These are phyloP conservation scores for Sclerotinia minor DNA, from an alignment of 2,329 filamentous ascomycete species.

Conservation along the genomic window DNA sequence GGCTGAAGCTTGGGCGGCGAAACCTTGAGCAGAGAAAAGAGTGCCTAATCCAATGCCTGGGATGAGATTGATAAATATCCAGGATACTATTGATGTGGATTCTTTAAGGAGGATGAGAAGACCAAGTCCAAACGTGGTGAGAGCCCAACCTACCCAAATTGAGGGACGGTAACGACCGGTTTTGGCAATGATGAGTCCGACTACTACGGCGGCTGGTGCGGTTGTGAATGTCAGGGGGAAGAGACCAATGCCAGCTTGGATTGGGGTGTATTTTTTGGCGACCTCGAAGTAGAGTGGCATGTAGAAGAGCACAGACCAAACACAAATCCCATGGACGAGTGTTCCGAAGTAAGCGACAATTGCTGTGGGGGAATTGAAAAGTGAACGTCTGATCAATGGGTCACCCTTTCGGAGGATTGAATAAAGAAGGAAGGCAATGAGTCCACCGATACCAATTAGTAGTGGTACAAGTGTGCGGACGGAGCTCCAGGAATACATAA, in stretches of 20 bases:
- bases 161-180: constrained; percentile 56
- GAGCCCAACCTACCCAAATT: constrained; percentile 57
- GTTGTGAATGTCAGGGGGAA: constrained; percentile 63
- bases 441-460: constrained; percentile 52
- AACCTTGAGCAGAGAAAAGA: constrained; percentile 60
- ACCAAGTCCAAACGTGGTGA: constrained; percentile 60
- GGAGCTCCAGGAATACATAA: constrained; percentile 63
- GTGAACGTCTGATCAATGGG: constrained; percentile 43
- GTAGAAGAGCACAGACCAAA: constrained; percentile 56
- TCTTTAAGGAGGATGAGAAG: constrained; percentile 51
- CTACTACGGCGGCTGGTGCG: constrained; percentile 54
- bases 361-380: constrained; percentile 50
- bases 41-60: constrained; percentile 62
- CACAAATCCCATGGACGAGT: constrained; percentile 53
- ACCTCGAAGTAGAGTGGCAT: constrained; percentile 52
- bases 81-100: constrained; percentile 52
- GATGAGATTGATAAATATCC: constrained; percentile 62
- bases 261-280: constrained; percentile 53
- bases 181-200: constrained; percentile 55
- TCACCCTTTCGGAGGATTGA: constrained; percentile 43
- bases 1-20: constrained; percentile 62
- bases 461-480: constrained; percentile 63
- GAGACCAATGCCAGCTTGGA: constrained; percentile 54
- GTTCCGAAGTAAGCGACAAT: constrained; percentile 54
- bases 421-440: constrained; percentile 55